Evolutionary conservation across 768 basidiomycete genomes (phyloP), one percentile per base, ranked within the genome.

Genomic region (Tricholoma matsutake): DNA sequence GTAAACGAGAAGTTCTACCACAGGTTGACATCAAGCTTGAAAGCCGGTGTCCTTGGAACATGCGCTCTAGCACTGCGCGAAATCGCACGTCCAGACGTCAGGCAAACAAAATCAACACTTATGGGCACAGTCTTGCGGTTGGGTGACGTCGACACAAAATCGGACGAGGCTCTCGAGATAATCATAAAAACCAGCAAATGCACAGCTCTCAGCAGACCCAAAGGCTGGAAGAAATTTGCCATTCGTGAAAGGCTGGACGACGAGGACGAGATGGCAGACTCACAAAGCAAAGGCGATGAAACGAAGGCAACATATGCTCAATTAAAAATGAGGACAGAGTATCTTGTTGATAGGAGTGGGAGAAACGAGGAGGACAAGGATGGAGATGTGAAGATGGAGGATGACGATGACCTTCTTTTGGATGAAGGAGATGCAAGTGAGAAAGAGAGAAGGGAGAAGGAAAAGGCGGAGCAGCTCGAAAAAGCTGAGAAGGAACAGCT

Each of bases 401-500:
- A 75, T 59, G 68, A 74, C 20, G 68, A 69, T 29, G 71, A 67
- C 18, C 61, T 65, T 51, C 66, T 74, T 20, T 64, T 75, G 56
- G 56, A 63, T n/a, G 63, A 68, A 16, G 61, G 51, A 58, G 65
- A 73, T 59, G 29, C 68, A 10, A 69, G 69, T 14, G 60, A 66
- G 7, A 75, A 73, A 11, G 70, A 72, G 16, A 64, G 69, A 22
- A 61, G 67, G 37, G 69, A 75, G 41, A 67, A 72, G 22, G 70
- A 71, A 25, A 76, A 78, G 47, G 72, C 74, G 25, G 72, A 75
- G 9, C 71, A 70, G 14, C 59, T 78, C 25, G 81, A 84, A 67
- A 83, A 81, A 61, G 83, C 92, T 6, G 87, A 91, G 69, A 89
- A 89, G 72, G 89, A 92, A 65, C 83, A 94, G 37, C 84, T 95